phyloP scores from a whole-genome alignment of 2,329 filamentous ascomycete genomes.

The Trichoderma sp. region DNA sequence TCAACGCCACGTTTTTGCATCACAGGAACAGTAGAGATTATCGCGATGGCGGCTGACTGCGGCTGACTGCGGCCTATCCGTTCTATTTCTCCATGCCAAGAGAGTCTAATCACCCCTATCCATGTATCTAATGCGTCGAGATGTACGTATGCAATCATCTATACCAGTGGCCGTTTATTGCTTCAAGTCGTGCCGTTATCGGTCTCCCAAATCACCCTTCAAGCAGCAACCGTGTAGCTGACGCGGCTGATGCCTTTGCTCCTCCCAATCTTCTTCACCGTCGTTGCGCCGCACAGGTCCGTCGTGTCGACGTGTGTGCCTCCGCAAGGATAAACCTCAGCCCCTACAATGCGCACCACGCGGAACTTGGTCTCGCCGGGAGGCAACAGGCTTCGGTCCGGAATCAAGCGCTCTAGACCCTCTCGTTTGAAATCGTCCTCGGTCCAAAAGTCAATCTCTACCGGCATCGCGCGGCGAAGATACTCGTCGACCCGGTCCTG shows the following conservation, averaged over 20 bases:
- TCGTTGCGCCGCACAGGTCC: constrained; percentile 56
- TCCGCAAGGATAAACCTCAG: constrained; percentile 70
- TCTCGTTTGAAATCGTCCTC: constrained; percentile 56
- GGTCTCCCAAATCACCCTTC: background rate
- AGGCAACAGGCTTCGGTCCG: constrained; percentile 44
- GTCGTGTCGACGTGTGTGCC: constrained; percentile 69
- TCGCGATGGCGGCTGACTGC: background rate
- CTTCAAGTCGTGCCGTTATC: background rate
- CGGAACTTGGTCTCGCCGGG: constrained; percentile 56
- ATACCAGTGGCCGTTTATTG: background rate
- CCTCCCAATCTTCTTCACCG: constrained; percentile 65
- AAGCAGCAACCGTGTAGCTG: constrained; percentile 36
- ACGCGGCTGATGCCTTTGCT: constrained; percentile 62
- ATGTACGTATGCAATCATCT: background rate
- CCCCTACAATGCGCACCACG: constrained; percentile 66
- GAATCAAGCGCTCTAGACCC: constrained; percentile 54
- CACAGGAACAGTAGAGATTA: background rate
- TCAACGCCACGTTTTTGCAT: constrained; percentile 4
- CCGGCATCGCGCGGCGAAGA: constrained; percentile 52
- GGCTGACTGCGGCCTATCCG: background rate
- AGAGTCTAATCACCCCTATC: background rate
- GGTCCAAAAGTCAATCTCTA: constrained; percentile 64
- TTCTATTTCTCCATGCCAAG: background rate
- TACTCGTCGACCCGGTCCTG: constrained; percentile 60
- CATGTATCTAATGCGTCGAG: background rate